Evolutionary conservation across 306 rosid species (phyloP).

Genomic region (Pachyrhizus erosus): DNA sequence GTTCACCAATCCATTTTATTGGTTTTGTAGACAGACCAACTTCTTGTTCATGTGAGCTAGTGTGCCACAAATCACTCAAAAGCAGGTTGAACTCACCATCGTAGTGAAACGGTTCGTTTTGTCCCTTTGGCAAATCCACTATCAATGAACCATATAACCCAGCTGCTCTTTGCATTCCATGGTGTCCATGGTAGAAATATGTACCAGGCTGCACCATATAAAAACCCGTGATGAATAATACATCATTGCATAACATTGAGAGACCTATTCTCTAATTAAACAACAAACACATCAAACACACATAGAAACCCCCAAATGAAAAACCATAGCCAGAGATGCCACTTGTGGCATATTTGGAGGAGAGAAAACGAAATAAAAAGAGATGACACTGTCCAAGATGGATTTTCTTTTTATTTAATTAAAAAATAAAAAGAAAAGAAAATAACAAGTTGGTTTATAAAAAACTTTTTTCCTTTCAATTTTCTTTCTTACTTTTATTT

Average conservation of each 20-base stretch:
- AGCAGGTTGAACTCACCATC: conserved; percentile 70
- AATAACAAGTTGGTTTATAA: background rate
- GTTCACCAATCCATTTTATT: conserved; percentile 82
- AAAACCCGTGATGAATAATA: background rate
- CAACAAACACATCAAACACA: background rate
- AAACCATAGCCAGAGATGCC: background rate
- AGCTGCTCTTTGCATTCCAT: conserved; percentile 89
- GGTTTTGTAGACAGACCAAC: conserved; percentile 75
- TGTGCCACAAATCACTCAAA: conserved; percentile 85
- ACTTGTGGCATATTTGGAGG: background rate
- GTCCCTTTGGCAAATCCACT: conserved; percentile 64
- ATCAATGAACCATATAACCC: conserved; percentile 89
- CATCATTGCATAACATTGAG: too few species aligned
- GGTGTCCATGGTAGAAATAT: conserved; percentile 87
- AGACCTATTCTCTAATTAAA: background rate
- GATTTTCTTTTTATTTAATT: background rate
- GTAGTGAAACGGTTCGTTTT: conserved; percentile 69
- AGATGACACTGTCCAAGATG: background rate
- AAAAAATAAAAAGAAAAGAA: background rate
- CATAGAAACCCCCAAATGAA: background rate
- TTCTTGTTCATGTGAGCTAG: conserved; percentile 67
- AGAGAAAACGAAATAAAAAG: background rate
- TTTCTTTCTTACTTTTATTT: background rate
- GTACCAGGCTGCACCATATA: conserved; percentile 73
- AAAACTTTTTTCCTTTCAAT: background rate